Conservation (phyloP, 148 eudicot species). For the Vaccinium darrowii region DNA sequence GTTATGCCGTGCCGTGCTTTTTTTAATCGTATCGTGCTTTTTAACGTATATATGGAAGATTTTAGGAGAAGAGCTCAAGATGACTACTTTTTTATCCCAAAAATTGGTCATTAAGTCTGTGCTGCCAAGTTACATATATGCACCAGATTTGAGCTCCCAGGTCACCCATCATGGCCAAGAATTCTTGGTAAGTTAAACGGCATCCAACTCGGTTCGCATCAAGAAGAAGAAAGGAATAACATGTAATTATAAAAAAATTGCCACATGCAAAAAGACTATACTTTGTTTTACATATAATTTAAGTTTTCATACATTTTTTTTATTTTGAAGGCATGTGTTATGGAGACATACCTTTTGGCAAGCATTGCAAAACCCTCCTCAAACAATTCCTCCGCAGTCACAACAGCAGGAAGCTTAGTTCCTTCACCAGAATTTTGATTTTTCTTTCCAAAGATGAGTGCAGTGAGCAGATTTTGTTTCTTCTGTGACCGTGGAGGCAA, state of each 20-base stretch:
- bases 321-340: neutral
- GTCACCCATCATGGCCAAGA: neutral
- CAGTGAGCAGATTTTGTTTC: constrained; percentile 19
- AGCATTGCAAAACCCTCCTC: constrained; percentile 99
- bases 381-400: constrained; percentile 89
- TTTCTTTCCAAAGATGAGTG: no score
- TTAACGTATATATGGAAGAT: neutral
- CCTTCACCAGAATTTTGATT: constrained; percentile 47
- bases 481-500: no score
- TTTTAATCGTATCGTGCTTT: no score
- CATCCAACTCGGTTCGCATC: no score
- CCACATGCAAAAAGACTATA: no score
- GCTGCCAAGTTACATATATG: neutral
- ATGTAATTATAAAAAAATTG: no score
- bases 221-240: no score
- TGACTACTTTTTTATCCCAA: neutral
- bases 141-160: no score
- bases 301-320: neutral
- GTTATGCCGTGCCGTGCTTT: no score
- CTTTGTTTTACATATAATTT: no score
- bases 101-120: no score
- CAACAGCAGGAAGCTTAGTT: constrained; percentile 80
- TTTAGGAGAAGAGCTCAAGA: constrained; percentile 2
- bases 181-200: no score
- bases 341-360: constrained; percentile 65